A percentile compares a stretch with the other conserved stretches of the same genome.
These are phyloP conservation scores for Botrytis deweyae DNA, from an alignment of 2,329 filamentous ascomycete species.

Conservation along the genomic window DNA sequence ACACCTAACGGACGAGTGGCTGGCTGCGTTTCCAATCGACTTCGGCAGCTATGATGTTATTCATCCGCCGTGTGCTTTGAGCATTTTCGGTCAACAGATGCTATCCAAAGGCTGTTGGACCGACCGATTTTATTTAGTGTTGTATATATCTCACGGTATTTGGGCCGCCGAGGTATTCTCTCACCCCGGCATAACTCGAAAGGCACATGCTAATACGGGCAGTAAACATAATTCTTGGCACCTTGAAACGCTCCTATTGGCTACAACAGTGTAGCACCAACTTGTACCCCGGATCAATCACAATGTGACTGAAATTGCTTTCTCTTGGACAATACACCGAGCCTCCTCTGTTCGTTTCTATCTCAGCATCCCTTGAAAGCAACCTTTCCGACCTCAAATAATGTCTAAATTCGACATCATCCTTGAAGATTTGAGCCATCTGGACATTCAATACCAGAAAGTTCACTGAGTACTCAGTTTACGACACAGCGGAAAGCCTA, in stretches of 20 bases:
- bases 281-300: neutral
- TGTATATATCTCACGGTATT: neutral
- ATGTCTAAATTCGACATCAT: neutral
- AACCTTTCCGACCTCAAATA: too few species aligned
- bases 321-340: neutral
- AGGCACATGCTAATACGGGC: neutral
- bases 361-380: too few species aligned
- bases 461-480: neutral
- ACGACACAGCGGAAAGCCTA: neutral
- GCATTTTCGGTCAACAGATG: neutral
- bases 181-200: neutral
- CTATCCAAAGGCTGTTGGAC: neutral
- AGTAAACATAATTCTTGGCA: neutral
- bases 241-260: neutral
- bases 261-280: neutral
- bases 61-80: neutral
- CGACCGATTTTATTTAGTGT: neutral
- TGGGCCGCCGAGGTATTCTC: neutral
- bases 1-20: neutral
- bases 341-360: neutral
- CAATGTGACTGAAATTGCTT: neutral
- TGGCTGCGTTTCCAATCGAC: neutral
- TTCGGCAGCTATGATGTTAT: neutral
- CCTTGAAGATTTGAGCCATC: neutral
- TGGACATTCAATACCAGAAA: neutral